Conservation (phyloP, 306 rosid species). For the Trifolium fragiferum region DNA sequence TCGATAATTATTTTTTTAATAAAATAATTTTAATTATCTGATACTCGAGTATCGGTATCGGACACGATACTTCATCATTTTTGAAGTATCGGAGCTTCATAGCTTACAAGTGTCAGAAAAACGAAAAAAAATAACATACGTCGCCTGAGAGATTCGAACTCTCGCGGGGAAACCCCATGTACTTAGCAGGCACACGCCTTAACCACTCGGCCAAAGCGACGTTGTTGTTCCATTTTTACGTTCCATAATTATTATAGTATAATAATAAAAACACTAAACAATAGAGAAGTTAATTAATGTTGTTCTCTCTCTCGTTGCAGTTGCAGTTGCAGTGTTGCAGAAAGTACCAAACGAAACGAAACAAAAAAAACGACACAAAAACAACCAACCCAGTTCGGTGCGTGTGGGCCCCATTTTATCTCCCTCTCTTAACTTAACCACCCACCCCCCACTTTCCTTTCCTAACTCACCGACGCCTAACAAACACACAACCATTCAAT, state of each 20-base stretch:
- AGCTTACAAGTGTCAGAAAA: too few species aligned
- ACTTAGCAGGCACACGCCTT: constrained; percentile 76
- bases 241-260: too few species aligned
- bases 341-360: constrained; percentile 31
- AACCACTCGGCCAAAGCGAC: constrained; percentile 86
- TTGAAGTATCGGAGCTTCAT: too few species aligned
- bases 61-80: too few species aligned
- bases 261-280: too few species aligned
- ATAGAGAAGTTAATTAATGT: not conserved
- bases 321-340: constrained; percentile 10
- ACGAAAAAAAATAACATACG: not conserved
- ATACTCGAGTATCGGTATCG: too few species aligned
- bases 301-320: not conserved
- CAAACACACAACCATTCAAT: not conserved
- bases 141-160: constrained; percentile 64
- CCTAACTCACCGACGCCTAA: not conserved
- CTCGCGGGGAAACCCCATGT: constrained; percentile 36
- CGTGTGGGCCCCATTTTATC: constrained; percentile 42
- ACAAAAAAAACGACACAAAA: constrained; percentile 36
- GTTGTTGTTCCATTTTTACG: too few species aligned
- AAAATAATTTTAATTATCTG: too few species aligned
- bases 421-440: constrained; percentile 36
- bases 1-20: too few species aligned
- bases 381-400: constrained; percentile 24
- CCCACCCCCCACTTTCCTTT: constrained; percentile 4